Conservation (phyloP, 2,329 filamentous ascomycete species). For the Cladosporium sp. region DNA sequence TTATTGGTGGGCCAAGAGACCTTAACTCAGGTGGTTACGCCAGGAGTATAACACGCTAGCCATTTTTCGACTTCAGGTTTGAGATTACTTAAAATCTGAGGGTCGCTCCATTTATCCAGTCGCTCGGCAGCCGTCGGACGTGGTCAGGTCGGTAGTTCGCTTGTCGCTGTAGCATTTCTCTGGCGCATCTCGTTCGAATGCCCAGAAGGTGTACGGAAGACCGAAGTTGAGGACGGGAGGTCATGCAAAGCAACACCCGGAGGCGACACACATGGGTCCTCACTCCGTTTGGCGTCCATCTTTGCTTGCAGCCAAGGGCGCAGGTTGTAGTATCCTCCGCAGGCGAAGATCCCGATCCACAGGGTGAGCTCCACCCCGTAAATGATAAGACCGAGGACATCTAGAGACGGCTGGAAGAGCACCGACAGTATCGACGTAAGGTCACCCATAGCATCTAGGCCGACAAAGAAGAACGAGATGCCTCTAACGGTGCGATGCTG, state of each 20-base stretch:
- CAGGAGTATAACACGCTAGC: not conserved
- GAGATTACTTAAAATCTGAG: not conserved
- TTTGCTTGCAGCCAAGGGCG: conserved; percentile 55
- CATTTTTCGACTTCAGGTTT: not conserved
- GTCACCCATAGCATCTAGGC: conserved; percentile 68
- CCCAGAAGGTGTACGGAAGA: conserved; percentile 59
- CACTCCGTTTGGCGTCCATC: conserved; percentile 22
- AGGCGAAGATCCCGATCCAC: conserved; percentile 67
- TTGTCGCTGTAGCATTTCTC: conserved; percentile 17
- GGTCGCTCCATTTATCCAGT: not conserved
- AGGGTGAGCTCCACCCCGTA: conserved; percentile 66
- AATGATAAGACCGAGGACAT: conserved; percentile 64
- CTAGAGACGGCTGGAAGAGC: conserved; percentile 59
- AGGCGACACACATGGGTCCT: conserved; percentile 14
- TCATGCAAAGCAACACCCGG: conserved; percentile 46
- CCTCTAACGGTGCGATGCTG: conserved; percentile 65
- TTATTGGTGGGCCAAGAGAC: not conserved
- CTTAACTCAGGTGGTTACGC: not conserved
- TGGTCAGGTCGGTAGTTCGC: not conserved
- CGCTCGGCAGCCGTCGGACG: not conserved
- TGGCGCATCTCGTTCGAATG: conserved; percentile 35
- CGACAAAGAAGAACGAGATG: conserved; percentile 71
- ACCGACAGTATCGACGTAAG: conserved; percentile 66
- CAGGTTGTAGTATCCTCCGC: conserved; percentile 65
- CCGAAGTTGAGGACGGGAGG: conserved; percentile 61